phyloP scores from a whole-genome alignment of 345 rosid genomes.

The Dipteronia sinensis region DNA sequence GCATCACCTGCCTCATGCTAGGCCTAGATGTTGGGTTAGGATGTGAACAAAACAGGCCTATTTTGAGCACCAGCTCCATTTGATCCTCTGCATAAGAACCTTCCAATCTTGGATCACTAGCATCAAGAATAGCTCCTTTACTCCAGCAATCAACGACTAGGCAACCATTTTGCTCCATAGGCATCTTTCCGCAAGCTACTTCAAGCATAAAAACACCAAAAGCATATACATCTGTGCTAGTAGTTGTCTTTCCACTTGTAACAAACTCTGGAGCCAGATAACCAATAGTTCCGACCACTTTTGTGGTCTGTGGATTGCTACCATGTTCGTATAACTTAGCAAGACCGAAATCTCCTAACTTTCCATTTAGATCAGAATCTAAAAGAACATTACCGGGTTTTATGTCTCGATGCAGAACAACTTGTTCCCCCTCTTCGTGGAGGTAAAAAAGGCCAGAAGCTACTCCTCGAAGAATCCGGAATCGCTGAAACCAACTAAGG shows the following conservation, averaged over 20 bases:
- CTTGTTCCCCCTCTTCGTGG: slow-evolving; percentile 50
- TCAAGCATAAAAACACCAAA: slow-evolving; percentile 54
- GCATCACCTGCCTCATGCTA: slow-evolving; percentile 22
- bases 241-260: slow-evolving; percentile 33
- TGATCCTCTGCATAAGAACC: slow-evolving; percentile 31
- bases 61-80: slow-evolving; percentile 31
- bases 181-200: slow-evolving; percentile 48
- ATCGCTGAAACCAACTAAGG: slow-evolving; percentile 45
- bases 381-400: slow-evolving; percentile 48
- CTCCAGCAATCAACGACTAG: slow-evolving; percentile 23
- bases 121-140: slow-evolving; percentile 23
- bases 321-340: slow-evolving; percentile 46
- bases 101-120: slow-evolving; percentile 17
- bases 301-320: slow-evolving; percentile 40
- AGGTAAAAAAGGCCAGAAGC: slow-evolving; percentile 47
- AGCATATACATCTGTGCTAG: slow-evolving; percentile 39
- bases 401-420: slow-evolving; percentile 47
- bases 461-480: slow-evolving; percentile 40
- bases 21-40: slow-evolving; percentile 26
- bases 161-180: slow-evolving; percentile 33
- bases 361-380: slow-evolving; percentile 39
- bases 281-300: slow-evolving; percentile 48
- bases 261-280: slow-evolving; percentile 44
- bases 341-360: slow-evolving; percentile 54
- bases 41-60: slow-evolving; percentile 36